These are phyloP conservation scores for Rubia tinctorum DNA, from an alignment of 305 asterid genomes.

Conservation along the genomic window DNA sequence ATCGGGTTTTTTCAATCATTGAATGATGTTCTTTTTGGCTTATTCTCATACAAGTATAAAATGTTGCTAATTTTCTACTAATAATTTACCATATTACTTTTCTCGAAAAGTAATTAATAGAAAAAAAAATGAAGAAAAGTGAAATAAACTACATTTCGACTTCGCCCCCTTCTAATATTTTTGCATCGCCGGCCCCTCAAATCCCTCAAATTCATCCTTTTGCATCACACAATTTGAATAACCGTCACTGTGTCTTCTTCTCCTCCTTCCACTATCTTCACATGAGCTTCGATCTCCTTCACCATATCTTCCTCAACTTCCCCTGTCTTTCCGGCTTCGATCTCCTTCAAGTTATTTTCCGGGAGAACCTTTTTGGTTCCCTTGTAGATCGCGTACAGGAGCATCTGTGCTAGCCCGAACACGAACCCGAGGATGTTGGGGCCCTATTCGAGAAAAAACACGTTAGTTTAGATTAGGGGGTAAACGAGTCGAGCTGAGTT, in stretches of 20 bases:
- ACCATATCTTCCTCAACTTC: not conserved
- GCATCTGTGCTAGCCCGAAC: constrained; percentile 36
- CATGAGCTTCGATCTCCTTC: not conserved
- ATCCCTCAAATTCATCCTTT: not conserved
- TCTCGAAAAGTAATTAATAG: too few species aligned
- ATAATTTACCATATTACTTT: too few species aligned
- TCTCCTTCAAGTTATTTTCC: not conserved
- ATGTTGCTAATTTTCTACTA: too few species aligned
- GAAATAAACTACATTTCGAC: too few species aligned
- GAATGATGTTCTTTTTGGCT: too few species aligned
- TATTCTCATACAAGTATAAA: too few species aligned
- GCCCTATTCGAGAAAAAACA: constrained; percentile 1
- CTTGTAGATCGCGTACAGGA: constrained; percentile 28
- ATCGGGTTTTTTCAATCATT: too few species aligned
- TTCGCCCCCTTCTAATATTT: too few species aligned
- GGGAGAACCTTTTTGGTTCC: constrained; percentile 22
- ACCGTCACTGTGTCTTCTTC: not conserved
- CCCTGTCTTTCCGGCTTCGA: not conserved
- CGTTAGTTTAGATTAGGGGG: too few species aligned
- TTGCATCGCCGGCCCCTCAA: too few species aligned
- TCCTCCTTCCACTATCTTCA: not conserved
- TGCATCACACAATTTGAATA: not conserved
- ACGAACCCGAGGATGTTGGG: constrained; percentile 37
- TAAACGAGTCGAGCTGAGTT: not conserved
- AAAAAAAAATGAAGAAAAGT: too few species aligned